Conservation (phyloP, 2,329 filamentous ascomycete species). For the Pyrenochaeta sp. region DNA sequence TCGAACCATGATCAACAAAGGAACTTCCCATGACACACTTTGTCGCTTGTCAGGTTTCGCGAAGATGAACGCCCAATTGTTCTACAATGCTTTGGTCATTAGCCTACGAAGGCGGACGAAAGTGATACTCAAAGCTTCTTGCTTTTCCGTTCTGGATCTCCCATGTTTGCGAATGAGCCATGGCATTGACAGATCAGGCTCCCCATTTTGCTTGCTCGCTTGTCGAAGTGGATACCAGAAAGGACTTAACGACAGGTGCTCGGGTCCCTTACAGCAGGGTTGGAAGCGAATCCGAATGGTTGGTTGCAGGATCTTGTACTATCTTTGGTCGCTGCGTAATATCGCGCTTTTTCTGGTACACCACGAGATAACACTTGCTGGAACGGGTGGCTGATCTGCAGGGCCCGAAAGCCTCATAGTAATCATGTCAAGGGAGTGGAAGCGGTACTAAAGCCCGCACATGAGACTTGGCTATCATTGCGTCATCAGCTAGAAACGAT, state of each 20-base stretch:
- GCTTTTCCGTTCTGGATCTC: conserved; percentile 6
- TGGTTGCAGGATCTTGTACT: background rate
- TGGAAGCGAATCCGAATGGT: background rate
- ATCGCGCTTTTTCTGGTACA: background rate
- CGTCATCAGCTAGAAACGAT: too few species aligned
- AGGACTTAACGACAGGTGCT: background rate
- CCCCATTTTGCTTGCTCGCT: background rate
- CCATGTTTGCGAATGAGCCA: background rate
- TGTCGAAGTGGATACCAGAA: background rate
- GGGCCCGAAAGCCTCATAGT: background rate
- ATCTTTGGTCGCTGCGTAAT: background rate
- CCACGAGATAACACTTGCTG: background rate
- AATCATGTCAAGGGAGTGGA: background rate
- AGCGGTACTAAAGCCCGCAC: background rate
- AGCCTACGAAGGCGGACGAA: background rate
- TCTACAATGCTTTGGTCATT: background rate
- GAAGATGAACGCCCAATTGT: background rate
- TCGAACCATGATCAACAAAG: background rate
- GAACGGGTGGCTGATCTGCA: background rate
- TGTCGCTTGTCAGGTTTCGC: background rate
- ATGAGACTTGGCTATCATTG: too few species aligned
- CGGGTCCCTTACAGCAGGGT: background rate
- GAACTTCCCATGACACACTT: background rate
- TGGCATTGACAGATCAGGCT: background rate
- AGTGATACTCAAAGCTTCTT: background rate